Evolutionary conservation across 1,139 yeast species (phyloP).

Genomic region (Candida buenavistaensis): DNA sequence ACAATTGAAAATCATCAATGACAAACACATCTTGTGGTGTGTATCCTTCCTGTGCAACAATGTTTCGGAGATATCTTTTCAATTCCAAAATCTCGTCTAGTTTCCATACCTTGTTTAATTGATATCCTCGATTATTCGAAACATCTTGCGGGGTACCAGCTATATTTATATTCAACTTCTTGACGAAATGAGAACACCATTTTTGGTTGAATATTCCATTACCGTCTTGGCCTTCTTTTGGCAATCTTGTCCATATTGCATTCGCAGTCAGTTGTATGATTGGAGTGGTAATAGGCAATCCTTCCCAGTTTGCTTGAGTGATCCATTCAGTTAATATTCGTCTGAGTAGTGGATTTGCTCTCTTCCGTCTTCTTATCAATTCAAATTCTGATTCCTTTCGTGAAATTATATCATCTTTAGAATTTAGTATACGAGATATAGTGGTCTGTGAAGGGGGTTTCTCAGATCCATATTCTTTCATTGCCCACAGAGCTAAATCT

Average conservation of each 20-base stretch:
- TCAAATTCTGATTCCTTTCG: constrained; percentile 58
- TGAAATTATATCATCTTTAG: constrained; percentile 58
- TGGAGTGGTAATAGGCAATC: constrained; percentile 63
- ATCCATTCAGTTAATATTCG: constrained; percentile 67
- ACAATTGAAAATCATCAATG: constrained; percentile 60
- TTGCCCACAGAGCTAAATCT: constrained; percentile 69
- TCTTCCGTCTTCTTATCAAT: constrained; percentile 55
- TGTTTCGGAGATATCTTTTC: constrained; percentile 33
- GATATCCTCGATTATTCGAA: constrained; percentile 31
- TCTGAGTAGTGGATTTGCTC: constrained; percentile 56
- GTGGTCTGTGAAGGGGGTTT: constrained; percentile 69
- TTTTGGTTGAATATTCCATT: constrained; percentile 64
- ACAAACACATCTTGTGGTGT: constrained; percentile 58
- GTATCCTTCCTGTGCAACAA: constrained; percentile 35
- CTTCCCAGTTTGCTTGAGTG: constrained; percentile 67
- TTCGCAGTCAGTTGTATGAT: constrained; percentile 64
- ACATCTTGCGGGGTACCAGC: constrained; percentile 48
- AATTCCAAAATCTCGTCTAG: constrained; percentile 55
- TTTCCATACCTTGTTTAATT: constrained; percentile 60
- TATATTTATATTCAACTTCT: constrained; percentile 54
- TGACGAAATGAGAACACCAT: constrained; percentile 62
- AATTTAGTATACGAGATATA: constrained; percentile 58
- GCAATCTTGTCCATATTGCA: constrained; percentile 62
- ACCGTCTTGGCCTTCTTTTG: constrained; percentile 56
- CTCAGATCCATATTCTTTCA: constrained; percentile 48